Evolutionary conservation across 2,329 filamentous ascomycete genomes (phyloP), one percentile per base, ranked within the genome.

Genomic region (Stachybotrys echinatus): DNA sequence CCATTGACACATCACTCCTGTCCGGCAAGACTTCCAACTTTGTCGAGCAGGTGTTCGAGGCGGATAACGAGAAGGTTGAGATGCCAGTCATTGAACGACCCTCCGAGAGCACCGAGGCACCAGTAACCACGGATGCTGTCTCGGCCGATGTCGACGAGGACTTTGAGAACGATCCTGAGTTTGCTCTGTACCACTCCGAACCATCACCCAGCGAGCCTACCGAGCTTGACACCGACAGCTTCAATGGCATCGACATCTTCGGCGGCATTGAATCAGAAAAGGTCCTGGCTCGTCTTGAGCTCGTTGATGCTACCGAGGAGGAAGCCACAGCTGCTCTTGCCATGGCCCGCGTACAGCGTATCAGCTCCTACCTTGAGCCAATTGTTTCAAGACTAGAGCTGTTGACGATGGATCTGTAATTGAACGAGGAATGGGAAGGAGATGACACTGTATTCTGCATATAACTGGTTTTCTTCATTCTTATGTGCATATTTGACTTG

Each of bases 11-110:
- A 6, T 75, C 80, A 21, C 63, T 78, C 21, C 74, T 94, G n/a
- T 85, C 85, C 5, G 88, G 87, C 61, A 94, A 94, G 77, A 70
- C 77, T 0, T 79, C 77, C 39, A 77, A 75, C 65, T 73, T 80
- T 48, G 71, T 79, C 8, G 74, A 73, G 48, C 69, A 68, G 61
- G 60, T 63, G n/a, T 70, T 74, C 37, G 63, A 69, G 5, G 65
- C 66, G 0, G 71, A 76, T 20, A 69, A 77, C 22, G 76, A 81
- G 53, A 81, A 86, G 74, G 70, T 82, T 2, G 79, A 83, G 60
- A 72, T 72, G 55, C 76, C 74, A 39, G 65, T 78, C 51, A 65
- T 83, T 44, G 77, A 84, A 61, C 68, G 72, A 12, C 75, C 75
- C 1, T 56, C 67, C 7, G 60, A 67, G 17, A 42, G 59, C 2